Evolutionary conservation across 2,329 filamentous ascomycete species (phyloP), one percentile per base, ranked within the genome.

Genomic region (Fusarium burgessii): DNA sequence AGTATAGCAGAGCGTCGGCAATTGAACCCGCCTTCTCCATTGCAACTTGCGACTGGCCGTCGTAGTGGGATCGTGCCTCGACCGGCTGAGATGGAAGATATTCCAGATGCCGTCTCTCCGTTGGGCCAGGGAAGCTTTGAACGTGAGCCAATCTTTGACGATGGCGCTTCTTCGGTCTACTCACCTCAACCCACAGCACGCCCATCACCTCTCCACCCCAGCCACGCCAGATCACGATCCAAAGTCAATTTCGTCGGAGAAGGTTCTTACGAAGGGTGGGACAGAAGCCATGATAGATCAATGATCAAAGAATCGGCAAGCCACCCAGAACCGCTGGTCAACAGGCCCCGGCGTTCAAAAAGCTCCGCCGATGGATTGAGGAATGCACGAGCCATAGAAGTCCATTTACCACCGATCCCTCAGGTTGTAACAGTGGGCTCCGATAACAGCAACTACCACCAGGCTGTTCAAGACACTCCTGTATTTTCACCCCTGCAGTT

Each of bases 401-500:
- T 57, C 3, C 59, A 66, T 32, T 59, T 65, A 17, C 67, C 73
- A 8, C 62, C 62, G 5, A 64, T 72, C 14, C 69, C 68, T 25
- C 70, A 73, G 42, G 43, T 62, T 11, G 57, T 65, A 29, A 67
- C 66, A n/a, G 36, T 63, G 18, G 54, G 46, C 27, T 33, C 51
- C 15, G 40, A 62, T 20, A 50, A 68, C 25, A 18, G 55, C 18
- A 51, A 54, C 27, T 43, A 70, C 38, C 18, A 58, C 45, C 52
- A 51, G 27, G 6, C 63, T 18, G 20, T 46, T 32, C 58, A 46
- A 52, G 38, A 73, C 17, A 78, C 72, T 23, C 75, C 77, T 27
- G 68, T 76, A 0, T 86, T 82, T 64, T 85, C 83, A 5, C 84
- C 84, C 2, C 76, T 86, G 4, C 79, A 80, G 9, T 77, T 84